Evolutionary conservation across 306 rosid species (phyloP).

Genomic region (Cucumis hystrix): DNA sequence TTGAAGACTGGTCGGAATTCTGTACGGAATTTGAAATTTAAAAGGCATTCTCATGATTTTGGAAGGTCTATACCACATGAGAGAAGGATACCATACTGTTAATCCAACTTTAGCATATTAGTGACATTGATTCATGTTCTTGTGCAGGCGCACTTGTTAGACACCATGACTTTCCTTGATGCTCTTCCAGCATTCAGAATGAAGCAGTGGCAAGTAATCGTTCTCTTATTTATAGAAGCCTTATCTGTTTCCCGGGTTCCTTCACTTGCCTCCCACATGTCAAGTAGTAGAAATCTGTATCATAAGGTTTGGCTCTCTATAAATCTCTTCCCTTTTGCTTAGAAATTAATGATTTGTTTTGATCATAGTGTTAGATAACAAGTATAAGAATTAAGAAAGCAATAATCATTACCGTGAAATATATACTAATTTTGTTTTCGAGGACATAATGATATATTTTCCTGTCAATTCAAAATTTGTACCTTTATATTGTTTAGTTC

Average conservation of each 20-base stretch:
- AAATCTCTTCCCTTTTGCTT: not conserved
- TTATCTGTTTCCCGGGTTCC: constrained; percentile 72
- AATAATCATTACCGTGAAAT: not conserved
- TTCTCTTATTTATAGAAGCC: constrained; percentile 69
- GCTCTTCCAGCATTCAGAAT: constrained; percentile 74
- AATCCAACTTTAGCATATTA: not conserved
- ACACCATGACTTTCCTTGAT: constrained; percentile 73
- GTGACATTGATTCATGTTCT: not conserved
- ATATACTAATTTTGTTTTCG: not conserved
- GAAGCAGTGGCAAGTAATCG: constrained; percentile 83
- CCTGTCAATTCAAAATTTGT: not conserved
- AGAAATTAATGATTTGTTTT: not conserved
- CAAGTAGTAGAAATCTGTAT: constrained; percentile 41
- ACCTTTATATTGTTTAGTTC: not conserved
- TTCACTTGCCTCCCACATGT: constrained; percentile 45
- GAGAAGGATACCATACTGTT: not conserved
- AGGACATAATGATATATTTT: not conserved
- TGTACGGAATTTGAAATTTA: not conserved
- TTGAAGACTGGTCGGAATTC: not conserved
- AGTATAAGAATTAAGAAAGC: not conserved
- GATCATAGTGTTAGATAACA: not conserved
- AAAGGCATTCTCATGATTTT: not conserved
- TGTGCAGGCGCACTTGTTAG: constrained; percentile 56
- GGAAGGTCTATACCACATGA: not conserved
- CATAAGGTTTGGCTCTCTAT: constrained; percentile 42